Base-by-base conservation (phyloP, 2,329 filamentous ascomycete genomes). In the Claviceps pazoutovae region DNA sequence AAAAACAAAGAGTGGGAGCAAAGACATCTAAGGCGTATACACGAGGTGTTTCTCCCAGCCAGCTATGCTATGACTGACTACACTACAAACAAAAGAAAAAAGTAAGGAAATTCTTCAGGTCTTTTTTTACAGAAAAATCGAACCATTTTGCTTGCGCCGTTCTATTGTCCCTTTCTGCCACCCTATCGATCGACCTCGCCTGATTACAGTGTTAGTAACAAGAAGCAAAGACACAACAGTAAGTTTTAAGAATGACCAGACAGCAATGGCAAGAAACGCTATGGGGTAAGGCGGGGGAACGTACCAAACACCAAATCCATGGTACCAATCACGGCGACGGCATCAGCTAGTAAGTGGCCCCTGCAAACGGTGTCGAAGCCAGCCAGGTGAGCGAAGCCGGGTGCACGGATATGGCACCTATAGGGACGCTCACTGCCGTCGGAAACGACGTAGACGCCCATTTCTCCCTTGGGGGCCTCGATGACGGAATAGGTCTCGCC, bases 401-500 rank as follows among this genome's bases (percentile, higher is more conserved):
- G 93, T 39, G 94, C 91, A 62, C 93, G 83, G 62, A 98, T 96
- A 75, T 96, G 94, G 73, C 93, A 96, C 64, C 94, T 80, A 75
- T 98, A 98, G 46, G 93, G 93, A 64, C 93, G 79, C 79, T 98
- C 93, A 66, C 83, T 93, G 57, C 93, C 93, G 66, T 98, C 93
- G 66, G 87, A 95, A 63, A 98, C 93, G 49, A 98, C 74, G 68
- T 86, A 98, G 45, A 98, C 93, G 68, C 86, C 93, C 93, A 98
- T 98, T 75, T 98, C 93, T 62, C 93, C 93, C 84, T 98, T 98
- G 55, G 93, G 93, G n/a, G 94, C 93, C 76, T 98, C 93, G 58
- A 98, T 98, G 56, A 86, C 91, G 46, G 85, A 90, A 77, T 98
- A 98, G 5, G 93, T 98, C 77, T 98, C 93, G 56, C 93, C 94